Base-by-base conservation (phyloP, 371 early-diverging fungal species). In the Haplosporangium sp. region DNA sequence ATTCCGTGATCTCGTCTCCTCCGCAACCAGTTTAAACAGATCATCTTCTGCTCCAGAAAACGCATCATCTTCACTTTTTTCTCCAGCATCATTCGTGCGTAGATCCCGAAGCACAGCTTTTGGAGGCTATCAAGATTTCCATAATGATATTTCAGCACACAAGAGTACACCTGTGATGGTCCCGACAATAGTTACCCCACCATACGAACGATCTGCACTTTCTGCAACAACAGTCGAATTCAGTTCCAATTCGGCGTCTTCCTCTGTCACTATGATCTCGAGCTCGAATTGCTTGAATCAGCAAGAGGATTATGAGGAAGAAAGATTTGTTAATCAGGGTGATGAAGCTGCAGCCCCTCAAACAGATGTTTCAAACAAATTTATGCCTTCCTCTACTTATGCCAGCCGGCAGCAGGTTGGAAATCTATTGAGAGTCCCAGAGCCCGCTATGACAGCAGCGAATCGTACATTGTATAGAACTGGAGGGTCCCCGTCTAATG, bases 111-210 rank as follows among this genome's bases (percentile, higher is more conserved):
- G 67, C 10, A 70, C 66, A 13, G 50, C 20, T 17, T 72, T 61
- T 58, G 69, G 11, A 7, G 1, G 27, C 27, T 27, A 27, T 27
- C 27, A 27, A 27, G 59, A 40, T 5, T 40, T 38, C 59, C 59
- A 58, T 11, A 3, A 58, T 38, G 40, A 6, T 38, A 19, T 39
- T 19, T 20, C 61, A 61, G 52, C 63, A 11, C 63, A 63, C 55
- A 78, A 60, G 37, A 55, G 58, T 15, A 63, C 60, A 0, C 66
- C 63, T 0, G 69, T 52, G 34, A 78, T 78, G 79, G 34, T 78
- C 0, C 73, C 73, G 0, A 78, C 59, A 42, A 67, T 73, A 57
- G 67, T 78, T 0, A 57, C 71, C 38, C 5, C 57, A 1, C 61
- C 55, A 0, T 44, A 39, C 4, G 72, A 61, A 13, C n/a, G 37